These are phyloP conservation scores for Coemansia erecta DNA, from an alignment of 192 early-diverging fungal genomes.

Conservation along the genomic window DNA sequence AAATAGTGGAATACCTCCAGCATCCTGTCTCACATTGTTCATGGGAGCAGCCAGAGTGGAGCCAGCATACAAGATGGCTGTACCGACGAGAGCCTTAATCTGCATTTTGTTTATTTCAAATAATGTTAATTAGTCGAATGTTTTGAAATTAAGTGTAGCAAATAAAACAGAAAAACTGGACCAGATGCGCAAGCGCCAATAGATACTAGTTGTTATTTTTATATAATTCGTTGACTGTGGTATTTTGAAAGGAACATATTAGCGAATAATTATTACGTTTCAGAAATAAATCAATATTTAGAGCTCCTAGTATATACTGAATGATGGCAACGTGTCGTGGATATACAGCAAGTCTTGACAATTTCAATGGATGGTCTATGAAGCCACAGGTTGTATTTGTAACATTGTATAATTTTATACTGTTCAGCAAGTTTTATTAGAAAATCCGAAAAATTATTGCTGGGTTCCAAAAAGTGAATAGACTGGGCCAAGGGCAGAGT, in stretches of 20 bases:
- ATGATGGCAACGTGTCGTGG: background rate
- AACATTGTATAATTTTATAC: background rate
- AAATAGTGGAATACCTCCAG: constrained; percentile 9
- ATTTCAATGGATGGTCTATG: background rate
- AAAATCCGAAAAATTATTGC: background rate
- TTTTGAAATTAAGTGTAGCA: background rate
- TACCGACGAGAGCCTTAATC: background rate
- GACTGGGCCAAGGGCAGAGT: constrained; percentile 48
- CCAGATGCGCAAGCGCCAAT: background rate
- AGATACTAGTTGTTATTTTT: background rate
- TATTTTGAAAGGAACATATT: too few relatives aligned
- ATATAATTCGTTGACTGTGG: background rate
- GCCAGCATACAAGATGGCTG: background rate
- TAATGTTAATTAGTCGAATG: background rate
- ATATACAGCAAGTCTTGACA: background rate
- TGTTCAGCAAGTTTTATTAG: background rate
- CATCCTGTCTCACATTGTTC: constrained; percentile 2
- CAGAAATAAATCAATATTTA: background rate
- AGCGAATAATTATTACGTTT: too few relatives aligned
- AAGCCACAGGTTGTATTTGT: background rate
- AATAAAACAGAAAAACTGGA: background rate
- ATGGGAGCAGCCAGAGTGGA: constrained; percentile 13
- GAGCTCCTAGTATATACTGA: background rate
- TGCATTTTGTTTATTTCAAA: background rate
- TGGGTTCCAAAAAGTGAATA: constrained; percentile 33